A percentile compares a stretch with the other conserved stretches of the same genome.
Conservation (phyloP, 331 rosid genomes). For the Acacia pycnantha region DNA sequence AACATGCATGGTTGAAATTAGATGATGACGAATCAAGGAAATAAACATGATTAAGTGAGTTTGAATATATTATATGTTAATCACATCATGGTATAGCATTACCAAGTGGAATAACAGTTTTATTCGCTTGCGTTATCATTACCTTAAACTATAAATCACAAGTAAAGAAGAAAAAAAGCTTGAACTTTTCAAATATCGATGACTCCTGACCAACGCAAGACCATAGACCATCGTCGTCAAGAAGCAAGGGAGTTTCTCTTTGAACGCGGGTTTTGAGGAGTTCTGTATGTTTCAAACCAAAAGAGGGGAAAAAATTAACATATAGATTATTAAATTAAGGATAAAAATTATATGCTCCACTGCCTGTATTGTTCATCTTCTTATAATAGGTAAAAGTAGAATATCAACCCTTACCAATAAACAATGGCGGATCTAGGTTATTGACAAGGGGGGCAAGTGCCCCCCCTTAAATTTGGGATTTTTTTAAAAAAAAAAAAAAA, state of each 20-base stretch:
- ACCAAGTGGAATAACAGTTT: background rate
- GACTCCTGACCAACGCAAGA: background rate
- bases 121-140: background rate
- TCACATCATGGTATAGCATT: background rate
- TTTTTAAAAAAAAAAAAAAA: no score
- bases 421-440: no score
- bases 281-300: background rate
- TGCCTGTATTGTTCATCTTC: background rate
- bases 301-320: background rate
- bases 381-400: background rate
- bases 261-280: constrained; percentile 17
- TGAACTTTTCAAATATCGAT: background rate
- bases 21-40: background rate
- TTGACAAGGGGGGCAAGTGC: no score
- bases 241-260: background rate
- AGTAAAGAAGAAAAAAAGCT: background rate
- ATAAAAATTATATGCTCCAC: background rate
- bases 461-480: no score
- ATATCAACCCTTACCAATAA: background rate
- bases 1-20: background rate
- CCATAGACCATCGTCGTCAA: background rate
- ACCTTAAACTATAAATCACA: background rate
- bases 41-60: background rate
- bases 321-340: background rate
- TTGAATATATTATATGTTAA: background rate